These are phyloP conservation scores for Papiliotrema laurentii DNA, from an alignment of 1,284 basidiomycete species.

Conservation along the genomic window DNA sequence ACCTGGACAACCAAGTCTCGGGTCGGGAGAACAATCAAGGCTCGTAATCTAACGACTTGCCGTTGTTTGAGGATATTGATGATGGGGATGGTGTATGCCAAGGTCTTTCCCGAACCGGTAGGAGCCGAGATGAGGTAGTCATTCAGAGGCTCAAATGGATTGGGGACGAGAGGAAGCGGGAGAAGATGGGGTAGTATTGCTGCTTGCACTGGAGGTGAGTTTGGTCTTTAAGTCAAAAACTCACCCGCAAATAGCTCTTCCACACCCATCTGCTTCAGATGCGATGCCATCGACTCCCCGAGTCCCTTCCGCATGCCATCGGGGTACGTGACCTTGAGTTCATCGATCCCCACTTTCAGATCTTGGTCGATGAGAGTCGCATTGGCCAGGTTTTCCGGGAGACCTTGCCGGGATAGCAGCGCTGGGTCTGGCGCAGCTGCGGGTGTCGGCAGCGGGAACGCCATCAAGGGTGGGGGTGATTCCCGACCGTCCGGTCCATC, in stretches of 20 bases:
- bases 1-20: constrained; percentile 94
- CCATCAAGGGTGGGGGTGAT: constrained; percentile 39
- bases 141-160: constrained; percentile 63
- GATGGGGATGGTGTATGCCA: constrained; percentile 89
- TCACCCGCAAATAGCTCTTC: constrained; percentile 79
- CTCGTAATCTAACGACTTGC: constrained; percentile 77
- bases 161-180: constrained; percentile 53
- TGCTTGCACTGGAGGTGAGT: constrained; percentile 34
- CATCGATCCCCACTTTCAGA: constrained; percentile 53
- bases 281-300: constrained; percentile 58
- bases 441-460: constrained; percentile 65
- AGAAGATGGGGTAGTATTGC: constrained; percentile 41
- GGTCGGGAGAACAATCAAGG: constrained; percentile 88
- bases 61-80: constrained; percentile 74
- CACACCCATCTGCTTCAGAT: constrained; percentile 70
- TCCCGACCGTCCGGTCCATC: constrained; percentile 11
- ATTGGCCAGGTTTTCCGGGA: constrained; percentile 67
- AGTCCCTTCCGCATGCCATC: constrained; percentile 51
- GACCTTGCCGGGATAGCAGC: constrained; percentile 66
- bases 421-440: constrained; percentile 68
- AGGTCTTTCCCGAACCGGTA: constrained; percentile 94
- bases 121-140: constrained; percentile 97
- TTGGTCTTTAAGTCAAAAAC: constrained; percentile 25
- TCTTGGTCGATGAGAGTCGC: constrained; percentile 67
- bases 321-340: constrained; percentile 46